Percentiles rank a stretch among this genome's conserved stretches.
phyloP scores from a whole-genome alignment of 2,329 filamentous ascomycete species.

The Phaeomoniella chlamydospora region DNA sequence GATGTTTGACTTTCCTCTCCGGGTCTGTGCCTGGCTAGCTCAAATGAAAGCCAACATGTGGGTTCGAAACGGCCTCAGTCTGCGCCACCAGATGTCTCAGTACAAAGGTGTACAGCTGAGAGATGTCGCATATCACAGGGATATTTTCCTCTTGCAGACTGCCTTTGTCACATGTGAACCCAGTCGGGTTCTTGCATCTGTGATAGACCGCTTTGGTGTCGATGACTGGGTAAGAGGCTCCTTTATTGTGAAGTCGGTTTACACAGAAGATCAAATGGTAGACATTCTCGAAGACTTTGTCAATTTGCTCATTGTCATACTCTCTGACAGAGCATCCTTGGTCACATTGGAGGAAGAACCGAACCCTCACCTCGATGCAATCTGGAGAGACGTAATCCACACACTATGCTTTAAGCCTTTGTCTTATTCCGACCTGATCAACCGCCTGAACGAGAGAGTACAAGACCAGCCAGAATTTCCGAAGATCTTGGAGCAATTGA shows the following conservation, averaged over 20 bases:
- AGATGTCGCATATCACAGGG: conserved; percentile 86
- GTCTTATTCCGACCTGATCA: conserved; percentile 82
- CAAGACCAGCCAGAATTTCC: conserved; percentile 83
- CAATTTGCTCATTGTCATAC: conserved; percentile 76
- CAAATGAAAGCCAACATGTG: conserved; percentile 99
- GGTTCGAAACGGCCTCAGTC: conserved; percentile 92
- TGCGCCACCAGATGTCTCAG: conserved; percentile 86
- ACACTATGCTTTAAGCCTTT: conserved; percentile 92
- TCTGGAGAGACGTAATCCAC: conserved; percentile 83
- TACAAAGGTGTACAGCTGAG: conserved; percentile 81
- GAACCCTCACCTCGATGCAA: conserved; percentile 51
- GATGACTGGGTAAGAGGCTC: conserved; percentile 73
- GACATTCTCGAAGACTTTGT: conserved; percentile 94
- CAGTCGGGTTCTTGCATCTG: conserved; percentile 69
- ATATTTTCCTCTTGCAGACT: conserved; percentile 86
- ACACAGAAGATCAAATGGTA: conserved; percentile 76
- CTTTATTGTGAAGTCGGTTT: conserved; percentile 59
- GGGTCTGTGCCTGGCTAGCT: conserved; percentile 89
- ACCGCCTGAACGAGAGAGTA: conserved; percentile 75
- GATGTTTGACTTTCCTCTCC: conserved; percentile 81
- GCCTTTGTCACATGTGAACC: conserved; percentile 78
- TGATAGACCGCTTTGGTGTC: conserved; percentile 85
- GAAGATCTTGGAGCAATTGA: conserved; percentile 70
- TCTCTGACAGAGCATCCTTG: conserved; percentile 77
- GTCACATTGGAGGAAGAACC: conserved; percentile 52